phyloP scores from a whole-genome alignment of 371 early-diverging fungal genomes.

The Apophysomyces elegans region DNA sequence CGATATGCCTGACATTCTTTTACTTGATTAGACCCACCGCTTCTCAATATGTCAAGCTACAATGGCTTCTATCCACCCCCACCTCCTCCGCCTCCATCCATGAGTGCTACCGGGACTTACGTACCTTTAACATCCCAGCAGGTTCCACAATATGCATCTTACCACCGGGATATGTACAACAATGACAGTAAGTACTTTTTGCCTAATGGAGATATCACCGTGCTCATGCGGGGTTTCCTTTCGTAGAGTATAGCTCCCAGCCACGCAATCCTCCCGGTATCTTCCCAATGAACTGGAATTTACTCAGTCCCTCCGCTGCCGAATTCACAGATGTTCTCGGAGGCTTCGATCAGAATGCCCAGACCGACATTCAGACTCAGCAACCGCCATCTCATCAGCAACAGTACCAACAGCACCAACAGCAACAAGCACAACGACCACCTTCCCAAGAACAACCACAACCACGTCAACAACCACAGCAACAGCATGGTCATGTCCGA shows the following conservation, averaged over 20 bases:
- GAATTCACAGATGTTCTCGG: slow-evolving; percentile 8
- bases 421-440: background rate
- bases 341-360: slow-evolving; percentile 2
- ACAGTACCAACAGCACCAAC: background rate
- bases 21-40: background rate
- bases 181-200: slow-evolving; percentile 11
- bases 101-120: background rate
- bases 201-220: background rate
- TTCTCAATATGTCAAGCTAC: background rate
- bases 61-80: background rate
- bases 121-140: slow-evolving; percentile 5
- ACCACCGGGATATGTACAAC: slow-evolving; percentile 12
- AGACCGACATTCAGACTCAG: slow-evolving; percentile 7
- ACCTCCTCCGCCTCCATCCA: background rate
- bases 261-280: slow-evolving; percentile 9
- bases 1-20: background rate
- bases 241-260: slow-evolving; percentile 9
- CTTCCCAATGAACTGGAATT: slow-evolving; percentile 5
- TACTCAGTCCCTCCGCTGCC: slow-evolving; percentile 3
- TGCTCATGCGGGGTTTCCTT: slow-evolving; percentile 5
- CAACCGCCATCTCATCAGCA: background rate
- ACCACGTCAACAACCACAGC: too few species aligned
- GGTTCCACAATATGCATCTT: slow-evolving; percentile 12
- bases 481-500: background rate
- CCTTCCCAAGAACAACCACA: background rate